Evolutionary conservation across 257 asterid genomes (phyloP), one percentile per base, ranked within the genome.

Genomic region (Petrea volubilis): DNA sequence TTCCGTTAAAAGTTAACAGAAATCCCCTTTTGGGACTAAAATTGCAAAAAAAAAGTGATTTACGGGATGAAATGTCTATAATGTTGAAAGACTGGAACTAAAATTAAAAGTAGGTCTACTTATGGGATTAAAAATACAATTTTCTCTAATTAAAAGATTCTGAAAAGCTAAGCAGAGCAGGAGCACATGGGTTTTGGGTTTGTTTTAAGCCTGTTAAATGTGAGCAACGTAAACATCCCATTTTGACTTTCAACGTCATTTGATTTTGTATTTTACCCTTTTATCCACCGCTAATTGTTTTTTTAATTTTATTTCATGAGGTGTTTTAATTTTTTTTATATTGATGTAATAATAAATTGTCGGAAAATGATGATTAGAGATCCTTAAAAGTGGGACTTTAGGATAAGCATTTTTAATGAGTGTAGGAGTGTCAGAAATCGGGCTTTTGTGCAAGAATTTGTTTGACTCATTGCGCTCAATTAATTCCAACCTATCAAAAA

Each of bases 151-250:
- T n/a, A 47, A 74, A 50, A 64, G 41, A 78, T 49, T 68, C 67
- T 40, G 24, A 7, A 56, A 73, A 63, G 21, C 63, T 20, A 56
- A 51, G 44, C 62, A 43, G 20, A 31, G 64, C 41, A 46, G 46
- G 14, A 52, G 60, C 82, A 79, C 85, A 64, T 81, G 80, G 44
- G 74, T 40, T 38, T 55, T 76, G 84, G 79, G 83, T 78, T 78
- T 46, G 75, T 75, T 76, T 72, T 51, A 68, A 60, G 80, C 80
- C 75, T 81, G 72, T 34, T 41, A 73, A 64, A 52, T 33, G n/a
- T n/a, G n/a, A n/a, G n/a, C n/a, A n/a, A n/a, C n/a, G n/a, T n/a
- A 12, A 65, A 77, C 69, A 56, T 64, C 56, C 73, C 56, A 56
- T 67, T 72, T 76, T 79, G 81, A 81, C 84, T 84, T 80, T 78